Evolutionary conservation across 2,329 filamentous ascomycete genomes (phyloP).

Genomic region (Hypoxylon sp.): DNA sequence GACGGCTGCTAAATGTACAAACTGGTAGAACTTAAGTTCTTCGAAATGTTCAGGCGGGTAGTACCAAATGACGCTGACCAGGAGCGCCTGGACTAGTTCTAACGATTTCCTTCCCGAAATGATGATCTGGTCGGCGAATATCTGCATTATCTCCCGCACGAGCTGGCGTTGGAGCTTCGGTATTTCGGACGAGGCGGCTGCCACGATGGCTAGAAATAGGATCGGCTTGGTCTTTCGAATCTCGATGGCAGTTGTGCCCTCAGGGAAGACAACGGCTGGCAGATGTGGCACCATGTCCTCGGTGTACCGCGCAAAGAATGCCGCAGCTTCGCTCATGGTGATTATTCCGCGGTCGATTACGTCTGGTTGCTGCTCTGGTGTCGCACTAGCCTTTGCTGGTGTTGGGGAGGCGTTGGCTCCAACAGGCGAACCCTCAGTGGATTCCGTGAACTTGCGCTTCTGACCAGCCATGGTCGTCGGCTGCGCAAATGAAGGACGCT

Average conservation of each 20-base stretch:
- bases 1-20: conserved; percentile 83
- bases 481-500: conserved; percentile 31
- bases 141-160: conserved; percentile 77
- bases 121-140: conserved; percentile 81
- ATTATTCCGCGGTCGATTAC: conserved; percentile 73
- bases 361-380: conserved; percentile 59
- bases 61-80: conserved; percentile 86
- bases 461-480: conserved; percentile 54
- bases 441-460: conserved; percentile 59
- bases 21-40: conserved; percentile 90
- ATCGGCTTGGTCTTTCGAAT: conserved; percentile 73
- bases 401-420: conserved; percentile 48
- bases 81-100: conserved; percentile 84
- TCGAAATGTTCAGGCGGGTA: conserved; percentile 86
- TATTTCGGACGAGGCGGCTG: conserved; percentile 73
- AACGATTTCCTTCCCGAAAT: conserved; percentile 84
- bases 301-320: conserved; percentile 72
- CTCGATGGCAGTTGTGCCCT: conserved; percentile 67
- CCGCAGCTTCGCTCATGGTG: conserved; percentile 67
- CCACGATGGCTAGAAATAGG: conserved; percentile 79
- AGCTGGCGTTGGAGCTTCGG: conserved; percentile 72
- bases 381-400: conserved; percentile 22
- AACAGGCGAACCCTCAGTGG: conserved; percentile 39
- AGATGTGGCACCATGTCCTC: conserved; percentile 73
- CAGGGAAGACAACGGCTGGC: conserved; percentile 73